A percentile compares a stretch with the other conserved stretches of the same genome.
Conservation (phyloP, 78 protist species). For the Dictyostelium citrinum region DNA sequence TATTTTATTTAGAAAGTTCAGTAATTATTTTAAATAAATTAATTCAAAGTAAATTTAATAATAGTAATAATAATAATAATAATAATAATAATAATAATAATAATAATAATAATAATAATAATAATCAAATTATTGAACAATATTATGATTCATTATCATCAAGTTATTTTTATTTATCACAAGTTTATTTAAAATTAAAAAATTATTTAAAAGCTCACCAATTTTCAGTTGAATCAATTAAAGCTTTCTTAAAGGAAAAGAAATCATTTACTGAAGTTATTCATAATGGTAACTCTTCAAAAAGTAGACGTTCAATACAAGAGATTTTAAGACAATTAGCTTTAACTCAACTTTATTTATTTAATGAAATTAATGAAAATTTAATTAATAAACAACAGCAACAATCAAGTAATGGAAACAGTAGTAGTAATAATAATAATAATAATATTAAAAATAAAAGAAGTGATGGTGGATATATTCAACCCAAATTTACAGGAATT, state of each 20-base stretch:
- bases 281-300: background rate
- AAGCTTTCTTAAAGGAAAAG: background rate
- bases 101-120: background rate
- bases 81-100: background rate
- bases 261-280: constrained; percentile 7
- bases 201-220: background rate
- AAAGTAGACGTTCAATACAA: background rate
- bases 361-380: background rate
- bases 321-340: background rate
- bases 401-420: background rate
- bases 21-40: background rate
- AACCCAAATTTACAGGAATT: background rate
- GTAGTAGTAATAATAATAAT: background rate
- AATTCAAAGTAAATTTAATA: background rate
- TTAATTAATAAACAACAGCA: background rate
- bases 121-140: background rate
- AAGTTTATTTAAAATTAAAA: background rate
- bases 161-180: constrained; percentile 1
- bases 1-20: background rate
- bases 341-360: background rate
- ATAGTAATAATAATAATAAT: background rate
- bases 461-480: background rate
- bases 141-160: background rate
- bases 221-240: constrained; percentile 11
- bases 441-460: background rate